Evolutionary conservation across 108 stramenopile species (phyloP), one percentile per base, ranked within the genome.

Genomic region (Stephanodiscus triporus): DNA sequence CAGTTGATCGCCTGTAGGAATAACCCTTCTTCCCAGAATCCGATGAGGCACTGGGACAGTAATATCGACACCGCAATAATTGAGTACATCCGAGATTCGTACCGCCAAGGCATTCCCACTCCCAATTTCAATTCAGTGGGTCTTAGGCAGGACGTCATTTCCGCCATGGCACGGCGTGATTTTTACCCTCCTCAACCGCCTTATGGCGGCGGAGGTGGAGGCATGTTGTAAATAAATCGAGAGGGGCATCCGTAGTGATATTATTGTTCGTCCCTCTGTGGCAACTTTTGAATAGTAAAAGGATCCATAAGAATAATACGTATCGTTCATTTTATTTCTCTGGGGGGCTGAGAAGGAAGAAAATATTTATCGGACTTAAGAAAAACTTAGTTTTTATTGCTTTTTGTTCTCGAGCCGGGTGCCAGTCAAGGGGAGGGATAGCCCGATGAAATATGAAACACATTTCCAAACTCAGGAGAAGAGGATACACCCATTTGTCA

Each of bases 1-100:
- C 51, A 53, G 8, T 53, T 53, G 51, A 22, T 53, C 20, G 24
- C 51, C 51, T 53, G 23, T 22, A 53, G 51, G 51, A 53, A 57
- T 32, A 29, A 57, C 13, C 5, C 56, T 29, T 4, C 56, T 17
- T 26, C 56, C 32, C 27, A 26, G 32, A 57, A 57, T 57, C 27
- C 24, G 7, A 17, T 26, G 16, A 29, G 27, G 3, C 27, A 26
- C 9, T 17, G 29, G 24, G 29, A 30, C 27, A 57, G 30, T n/a
- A 57, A 57, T 32, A 17, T 57, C 56, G 27, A 57, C 29, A 10
- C 24, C 26, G 56, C 56, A 29, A 29, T 29, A 6, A 29, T 57
- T 29, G 30, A 17, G 27, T 29, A 5, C 3, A 57, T 57, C n/a
- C 4, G 26, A 29, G 56, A 57, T 29, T 26, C 23, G 7, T 29